Percentiles rank a stretch among this genome's conserved stretches.
These are phyloP conservation scores for Pythium monospermum DNA, from an alignment of 352 stramenopile species.

Conservation along the genomic window DNA sequence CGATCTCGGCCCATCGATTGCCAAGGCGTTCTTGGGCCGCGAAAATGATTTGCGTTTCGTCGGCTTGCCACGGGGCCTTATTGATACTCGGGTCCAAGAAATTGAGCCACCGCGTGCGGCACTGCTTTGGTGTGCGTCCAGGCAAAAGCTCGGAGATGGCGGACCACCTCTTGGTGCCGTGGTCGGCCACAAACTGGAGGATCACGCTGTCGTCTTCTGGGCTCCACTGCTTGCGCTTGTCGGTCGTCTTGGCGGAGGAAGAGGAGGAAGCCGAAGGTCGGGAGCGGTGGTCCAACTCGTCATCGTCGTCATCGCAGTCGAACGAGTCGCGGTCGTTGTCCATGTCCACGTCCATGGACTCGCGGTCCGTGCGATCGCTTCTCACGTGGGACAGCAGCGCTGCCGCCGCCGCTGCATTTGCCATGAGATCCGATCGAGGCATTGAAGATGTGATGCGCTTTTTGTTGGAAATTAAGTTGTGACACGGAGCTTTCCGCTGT, in stretches of 20 bases:
- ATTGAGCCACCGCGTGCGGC: constrained; percentile 94
- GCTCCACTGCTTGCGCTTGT: constrained; percentile 61
- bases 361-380: neutral
- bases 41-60: constrained; percentile 89
- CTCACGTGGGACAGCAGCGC: constrained; percentile 3
- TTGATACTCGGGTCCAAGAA: constrained; percentile 92
- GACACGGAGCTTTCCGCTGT: neutral
- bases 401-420: neutral
- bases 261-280: neutral
- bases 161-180: constrained; percentile 88
- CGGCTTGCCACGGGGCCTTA: constrained; percentile 89
- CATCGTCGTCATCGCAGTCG: constrained; percentile 7
- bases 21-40: constrained; percentile 67
- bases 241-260: constrained; percentile 17
- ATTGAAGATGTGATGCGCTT: neutral
- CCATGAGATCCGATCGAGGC: neutral
- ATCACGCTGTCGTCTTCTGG: constrained; percentile 60
- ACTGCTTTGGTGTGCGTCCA: constrained; percentile 95
- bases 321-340: constrained; percentile 8
- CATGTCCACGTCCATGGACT: constrained; percentile 1
- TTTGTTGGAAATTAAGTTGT: neutral
- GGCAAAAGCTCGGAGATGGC: constrained; percentile 91
- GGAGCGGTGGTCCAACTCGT: neutral
- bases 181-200: constrained; percentile 59
- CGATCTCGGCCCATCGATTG: constrained; percentile 98